Evolutionary conservation across 495 filamentous ascomycete genomes (phyloP), one percentile per base, ranked within the genome.

Genomic region (Cercophora samala): DNA sequence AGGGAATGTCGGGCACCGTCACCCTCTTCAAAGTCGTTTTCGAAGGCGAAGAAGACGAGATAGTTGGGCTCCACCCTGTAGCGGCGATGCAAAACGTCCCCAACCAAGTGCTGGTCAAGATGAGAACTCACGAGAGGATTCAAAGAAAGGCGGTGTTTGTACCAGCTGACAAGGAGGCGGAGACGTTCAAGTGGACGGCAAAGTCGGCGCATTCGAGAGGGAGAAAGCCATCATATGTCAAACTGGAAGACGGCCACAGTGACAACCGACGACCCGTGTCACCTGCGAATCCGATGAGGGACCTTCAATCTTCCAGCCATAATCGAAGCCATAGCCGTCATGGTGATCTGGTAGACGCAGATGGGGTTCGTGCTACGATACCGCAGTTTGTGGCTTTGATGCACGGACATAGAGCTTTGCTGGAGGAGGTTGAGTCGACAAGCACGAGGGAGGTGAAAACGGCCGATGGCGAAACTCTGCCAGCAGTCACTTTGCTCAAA

Each of bases 341-440:
- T 37, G n/a, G 24, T 4, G 58, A 51, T 8, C 52, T 70, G 9
- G 70, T 62, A 0, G 69, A 69, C n/a, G 73, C 63, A 5, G 61
- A 71, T n/a, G 73, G 66, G 1, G 56, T 75, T 21, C 60, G 67
- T 26, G 73, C 73, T 0, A 75, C 73, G 8, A 68, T 73, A 8
- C 70, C 73, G 25, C 73, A 75, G 67, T 71, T 73, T 51, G 55
- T 75, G 11, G 73, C 73, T 5, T 64, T 75, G 26, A 63, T 75
- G 46, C 71, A 73, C 25, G 64, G 68, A 9, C 64, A 64, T 21
- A 60, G 73, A 18, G 56, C 69, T 1, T 62, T 75, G 18, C 52
- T 75, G 11, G 73, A 75, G 66, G 46, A 70, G 0, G 62, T 68
- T 23, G 23, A 67, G 56, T 71, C 70, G 22, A 67, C 5, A 1